Conservation (phyloP, 495 filamentous ascomycete species). For the Podospora pseudoanserina region DNA sequence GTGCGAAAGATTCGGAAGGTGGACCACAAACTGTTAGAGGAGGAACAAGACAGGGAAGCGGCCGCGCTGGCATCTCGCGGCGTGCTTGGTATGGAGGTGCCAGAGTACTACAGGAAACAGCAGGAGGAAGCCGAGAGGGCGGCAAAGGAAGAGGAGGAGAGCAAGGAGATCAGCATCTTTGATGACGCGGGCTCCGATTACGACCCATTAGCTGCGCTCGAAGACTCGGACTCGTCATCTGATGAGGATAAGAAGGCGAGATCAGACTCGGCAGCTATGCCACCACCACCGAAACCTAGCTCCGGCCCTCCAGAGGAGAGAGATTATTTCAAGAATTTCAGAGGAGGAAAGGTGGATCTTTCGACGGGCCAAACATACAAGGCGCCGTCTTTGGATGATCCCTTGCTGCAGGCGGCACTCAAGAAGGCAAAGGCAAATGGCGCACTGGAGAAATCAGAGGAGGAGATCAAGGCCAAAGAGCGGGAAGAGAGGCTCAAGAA, state of each 20-base stretch:
- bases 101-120: conserved; percentile 51
- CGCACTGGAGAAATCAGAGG: conserved; percentile 43
- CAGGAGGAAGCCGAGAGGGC: conserved; percentile 29
- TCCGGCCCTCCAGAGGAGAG: conserved; percentile 24
- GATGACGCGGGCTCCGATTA: conserved; percentile 83
- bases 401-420: conserved; percentile 76
- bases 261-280: conserved; percentile 33
- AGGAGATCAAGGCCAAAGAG: conserved; percentile 46
- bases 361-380: conserved; percentile 41
- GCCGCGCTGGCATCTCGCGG: conserved; percentile 64
- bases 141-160: conserved; percentile 47
- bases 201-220: conserved; percentile 74
- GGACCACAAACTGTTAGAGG: conserved; percentile 32
- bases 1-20: conserved; percentile 75
- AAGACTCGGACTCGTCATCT: conserved; percentile 47
- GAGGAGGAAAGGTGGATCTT: conserved; percentile 33
- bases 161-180: conserved; percentile 74
- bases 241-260: conserved; percentile 18
- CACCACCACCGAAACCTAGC: conserved; percentile 31
- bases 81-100: conserved; percentile 76
- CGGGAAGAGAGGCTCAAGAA: conserved; percentile 62
- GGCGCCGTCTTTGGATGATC: conserved; percentile 62
- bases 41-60: conserved; percentile 38
- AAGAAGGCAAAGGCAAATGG: conserved; percentile 76
- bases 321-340: conserved; percentile 61